phyloP scores from a whole-genome alignment of 2,329 filamentous ascomycete genomes.

The Truncatella angustata region DNA sequence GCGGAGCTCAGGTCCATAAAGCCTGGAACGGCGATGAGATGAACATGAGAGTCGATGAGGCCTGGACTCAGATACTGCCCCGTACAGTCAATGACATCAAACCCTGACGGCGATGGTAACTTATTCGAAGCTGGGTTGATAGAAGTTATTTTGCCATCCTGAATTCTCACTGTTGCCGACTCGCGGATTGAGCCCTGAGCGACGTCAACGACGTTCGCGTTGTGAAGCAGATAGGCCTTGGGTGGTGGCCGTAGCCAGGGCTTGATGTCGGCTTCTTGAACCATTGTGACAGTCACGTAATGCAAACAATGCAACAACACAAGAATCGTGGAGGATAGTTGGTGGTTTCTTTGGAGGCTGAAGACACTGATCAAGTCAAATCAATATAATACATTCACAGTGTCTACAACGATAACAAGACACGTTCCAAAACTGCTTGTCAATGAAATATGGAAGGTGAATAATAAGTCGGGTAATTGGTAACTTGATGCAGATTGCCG shows the following conservation, averaged over 20 bases:
- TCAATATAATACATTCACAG: neutral
- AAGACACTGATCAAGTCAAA: too few species aligned
- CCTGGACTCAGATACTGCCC: constrained; percentile 15
- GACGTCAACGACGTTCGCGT: constrained; percentile 24
- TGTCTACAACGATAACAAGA: neutral
- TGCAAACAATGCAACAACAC: too few species aligned
- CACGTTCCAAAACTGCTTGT: neutral
- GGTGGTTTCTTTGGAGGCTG: too few species aligned
- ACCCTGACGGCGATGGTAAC: neutral
- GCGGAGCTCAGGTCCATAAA: constrained; percentile 17
- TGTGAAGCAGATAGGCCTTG: constrained; percentile 17
- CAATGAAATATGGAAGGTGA: neutral
- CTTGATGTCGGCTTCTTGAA: constrained; percentile 19
- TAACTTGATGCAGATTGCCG: neutral
- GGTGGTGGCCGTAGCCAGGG: constrained; percentile 22
- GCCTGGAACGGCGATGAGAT: constrained; percentile 23
- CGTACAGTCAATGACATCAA: constrained; percentile 14
- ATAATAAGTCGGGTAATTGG: neutral
- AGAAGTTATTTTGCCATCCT: constrained; percentile 18
- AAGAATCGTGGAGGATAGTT: too few species aligned
- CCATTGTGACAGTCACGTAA: too few species aligned
- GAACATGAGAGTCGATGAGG: constrained; percentile 22
- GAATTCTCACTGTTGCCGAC: constrained; percentile 14
- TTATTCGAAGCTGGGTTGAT: constrained; percentile 1
- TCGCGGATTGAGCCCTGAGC: constrained; percentile 14